Base-by-base conservation (phyloP, 2,329 filamentous ascomycete genomes). In the Septoria linicola region DNA sequence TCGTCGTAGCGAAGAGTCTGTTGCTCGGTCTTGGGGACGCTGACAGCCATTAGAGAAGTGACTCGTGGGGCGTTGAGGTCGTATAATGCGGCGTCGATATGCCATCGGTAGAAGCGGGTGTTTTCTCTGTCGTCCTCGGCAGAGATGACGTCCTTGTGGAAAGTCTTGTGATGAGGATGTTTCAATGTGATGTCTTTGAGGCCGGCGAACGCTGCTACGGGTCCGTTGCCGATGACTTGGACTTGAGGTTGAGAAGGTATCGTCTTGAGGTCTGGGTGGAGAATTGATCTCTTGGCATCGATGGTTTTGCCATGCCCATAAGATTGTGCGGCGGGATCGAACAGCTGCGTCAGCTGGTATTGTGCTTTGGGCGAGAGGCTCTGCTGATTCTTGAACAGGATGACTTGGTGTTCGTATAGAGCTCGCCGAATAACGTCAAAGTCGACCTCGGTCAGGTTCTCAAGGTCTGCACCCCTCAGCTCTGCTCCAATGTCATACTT, bases 181-280 rank as follows among this genome's bases (percentile, higher is more conserved):
- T 80, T 80, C 25, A 91, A 78, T 27, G 73, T 80, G 56, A 90
- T 78, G 65, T 89, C 76, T 59, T 78, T 70, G 8, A 91, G 72
- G 0, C 87, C 87, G 65, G 90, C 86, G 61, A 89, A 90, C 25
- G 80, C 78, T 1, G 77, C 67, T 1, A 91, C 78, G 40, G 80
- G 78, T 4, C 88, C 87, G 63, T 91, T 89, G 34, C 87, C 87
- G 54, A 91, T 90, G 48, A 90, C 83, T 63, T 91, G 87, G 1
- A 88, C 84, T 66, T 91, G 86, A 0, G 87, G 85, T 66, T 91
- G 87, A 60, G 88, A 83, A 6, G 87, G 87, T 35, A 91, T 81
- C 0, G 87, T 90, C 73, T 90, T 89, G 14, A 91, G 76, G 61
- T 91, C 88, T 0, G 87, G 87, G 64, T 90, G 86, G 14, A 91